Evolutionary conservation across 164 flowering plant genomes (phyloP).

Genomic region (Umbellularia californica): DNA sequence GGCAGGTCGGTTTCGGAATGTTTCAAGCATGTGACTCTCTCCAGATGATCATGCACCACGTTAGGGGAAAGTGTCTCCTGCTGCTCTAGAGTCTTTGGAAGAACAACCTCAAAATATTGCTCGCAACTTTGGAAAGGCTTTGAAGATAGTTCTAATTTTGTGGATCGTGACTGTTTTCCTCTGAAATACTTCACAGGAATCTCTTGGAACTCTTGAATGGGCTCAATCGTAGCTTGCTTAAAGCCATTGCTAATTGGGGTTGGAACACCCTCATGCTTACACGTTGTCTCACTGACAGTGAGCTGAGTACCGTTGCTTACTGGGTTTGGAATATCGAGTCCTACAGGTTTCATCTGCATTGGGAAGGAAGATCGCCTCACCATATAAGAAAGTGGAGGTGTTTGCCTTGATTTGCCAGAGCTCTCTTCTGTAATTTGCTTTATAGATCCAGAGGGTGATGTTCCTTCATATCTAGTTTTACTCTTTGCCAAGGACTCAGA

Average conservation of each 20-base stretch:
- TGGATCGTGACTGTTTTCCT: constrained; percentile 44
- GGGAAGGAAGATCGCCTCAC: constrained; percentile 58
- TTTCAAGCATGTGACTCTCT: constrained; percentile 21
- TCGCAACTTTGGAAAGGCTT: constrained; percentile 48
- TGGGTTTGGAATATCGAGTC: constrained; percentile 30
- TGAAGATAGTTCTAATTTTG: constrained; percentile 59
- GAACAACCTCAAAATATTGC: constrained; percentile 39
- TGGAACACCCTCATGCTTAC: constrained; percentile 28
- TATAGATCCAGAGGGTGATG: constrained; percentile 49
- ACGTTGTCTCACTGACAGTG: constrained; percentile 25
- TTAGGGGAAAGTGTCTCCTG: constrained; percentile 2
- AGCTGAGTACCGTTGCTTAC: constrained; percentile 20
- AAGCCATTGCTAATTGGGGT: constrained; percentile 19
- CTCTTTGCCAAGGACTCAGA: constrained; percentile 64
- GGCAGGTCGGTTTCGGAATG: constrained; percentile 25
- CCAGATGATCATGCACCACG: constrained; percentile 19
- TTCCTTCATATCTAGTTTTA: constrained; percentile 57
- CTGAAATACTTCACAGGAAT: constrained; percentile 20
- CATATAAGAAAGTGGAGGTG: constrained; percentile 52
- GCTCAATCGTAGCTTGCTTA: constrained; percentile 16
- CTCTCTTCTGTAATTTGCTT: constrained; percentile 53
- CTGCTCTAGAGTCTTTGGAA: constrained; percentile 23
- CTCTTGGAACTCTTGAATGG: constrained; percentile 22
- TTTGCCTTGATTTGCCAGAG: constrained; percentile 46
- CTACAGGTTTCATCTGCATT: constrained; percentile 40